A percentile compares a stretch with the other conserved stretches of the same genome.
Evolutionary conservation across 345 rosid genomes (phyloP).

Genomic region (Populus nigra): DNA sequence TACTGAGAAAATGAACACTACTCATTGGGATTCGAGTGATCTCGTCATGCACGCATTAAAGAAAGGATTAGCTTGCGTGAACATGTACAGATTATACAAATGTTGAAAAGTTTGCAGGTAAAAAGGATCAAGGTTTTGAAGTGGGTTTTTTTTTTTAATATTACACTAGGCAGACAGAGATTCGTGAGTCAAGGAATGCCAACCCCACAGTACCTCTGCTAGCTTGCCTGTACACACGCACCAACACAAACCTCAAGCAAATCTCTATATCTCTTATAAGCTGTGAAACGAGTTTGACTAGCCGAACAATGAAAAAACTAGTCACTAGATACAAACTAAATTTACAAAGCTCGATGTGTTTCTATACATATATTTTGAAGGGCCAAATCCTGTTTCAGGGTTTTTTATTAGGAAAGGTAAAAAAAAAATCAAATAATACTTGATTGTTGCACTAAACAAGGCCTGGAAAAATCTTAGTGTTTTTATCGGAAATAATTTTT

Average conservation of each 20-base stretch:
- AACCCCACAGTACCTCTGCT: slow-evolving; percentile 17
- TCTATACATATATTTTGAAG: background rate
- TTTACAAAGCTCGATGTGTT: background rate
- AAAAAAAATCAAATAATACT: background rate
- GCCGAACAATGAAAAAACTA: background rate
- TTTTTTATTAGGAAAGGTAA: background rate
- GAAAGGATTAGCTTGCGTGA: background rate
- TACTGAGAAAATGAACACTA: slow-evolving; percentile 23
- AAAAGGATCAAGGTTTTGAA: slow-evolving; percentile 27
- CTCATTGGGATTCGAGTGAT: slow-evolving; percentile 36
- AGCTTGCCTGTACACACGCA: background rate
- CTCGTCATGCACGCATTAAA: background rate
- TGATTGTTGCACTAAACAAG: background rate
- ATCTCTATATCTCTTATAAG: background rate
- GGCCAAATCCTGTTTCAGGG: background rate
- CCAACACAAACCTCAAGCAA: background rate
- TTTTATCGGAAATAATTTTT: background rate
- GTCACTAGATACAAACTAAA: background rate
- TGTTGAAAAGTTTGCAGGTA: slow-evolving; percentile 19
- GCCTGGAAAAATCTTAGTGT: too few relatives aligned
- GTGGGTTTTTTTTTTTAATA: background rate
- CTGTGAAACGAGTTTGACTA: background rate
- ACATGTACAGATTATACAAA: background rate
- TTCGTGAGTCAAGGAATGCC: slow-evolving; percentile 78
- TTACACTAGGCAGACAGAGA: slow-evolving; percentile 73